Conservation (phyloP, 768 basidiomycete species). For the Leccinum variicolor region DNA sequence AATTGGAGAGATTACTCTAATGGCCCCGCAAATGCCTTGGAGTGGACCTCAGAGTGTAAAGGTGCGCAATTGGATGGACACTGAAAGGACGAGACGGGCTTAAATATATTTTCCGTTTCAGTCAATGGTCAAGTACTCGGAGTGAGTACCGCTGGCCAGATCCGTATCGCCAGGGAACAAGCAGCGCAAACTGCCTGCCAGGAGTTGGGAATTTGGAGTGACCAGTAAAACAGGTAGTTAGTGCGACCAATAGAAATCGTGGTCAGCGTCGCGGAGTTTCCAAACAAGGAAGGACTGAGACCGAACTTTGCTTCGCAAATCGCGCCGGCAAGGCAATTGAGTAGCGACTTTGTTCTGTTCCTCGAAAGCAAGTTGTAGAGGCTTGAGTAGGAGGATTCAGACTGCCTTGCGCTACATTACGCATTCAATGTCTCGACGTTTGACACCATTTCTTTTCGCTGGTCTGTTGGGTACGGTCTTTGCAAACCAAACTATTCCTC, state of each 20-base stretch:
- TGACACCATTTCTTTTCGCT: conserved; percentile 53
- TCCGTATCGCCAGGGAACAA: conserved; percentile 44
- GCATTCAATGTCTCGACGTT: conserved; percentile 35
- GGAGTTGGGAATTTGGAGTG: conserved; percentile 24
- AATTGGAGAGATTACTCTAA: conserved; percentile 38
- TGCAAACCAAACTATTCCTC: neutral
- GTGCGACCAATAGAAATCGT: neutral
- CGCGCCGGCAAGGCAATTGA: neutral
- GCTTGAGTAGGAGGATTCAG: neutral
- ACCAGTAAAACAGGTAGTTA: neutral
- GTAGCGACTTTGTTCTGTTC: neutral
- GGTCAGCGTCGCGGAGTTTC: conserved; percentile 28
- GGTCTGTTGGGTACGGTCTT: conserved; percentile 47
- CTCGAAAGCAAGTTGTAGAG: neutral
- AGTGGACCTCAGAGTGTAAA: conserved; percentile 58
- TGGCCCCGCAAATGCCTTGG: conserved; percentile 41
- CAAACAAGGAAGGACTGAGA: conserved; percentile 12
- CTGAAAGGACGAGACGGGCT: neutral
- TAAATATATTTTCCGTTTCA: conserved; percentile 23
- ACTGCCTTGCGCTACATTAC: neutral
- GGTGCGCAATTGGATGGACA: conserved; percentile 34
- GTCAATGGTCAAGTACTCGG: conserved; percentile 49
- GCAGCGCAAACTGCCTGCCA: conserved; percentile 46
- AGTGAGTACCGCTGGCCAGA: conserved; percentile 40
- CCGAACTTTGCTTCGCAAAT: conserved; percentile 2